A percentile compares a stretch with the other conserved stretches of the same genome.
phyloP scores from a whole-genome alignment of 1,139 yeast genomes.

The Pichia kudriavzevii region DNA sequence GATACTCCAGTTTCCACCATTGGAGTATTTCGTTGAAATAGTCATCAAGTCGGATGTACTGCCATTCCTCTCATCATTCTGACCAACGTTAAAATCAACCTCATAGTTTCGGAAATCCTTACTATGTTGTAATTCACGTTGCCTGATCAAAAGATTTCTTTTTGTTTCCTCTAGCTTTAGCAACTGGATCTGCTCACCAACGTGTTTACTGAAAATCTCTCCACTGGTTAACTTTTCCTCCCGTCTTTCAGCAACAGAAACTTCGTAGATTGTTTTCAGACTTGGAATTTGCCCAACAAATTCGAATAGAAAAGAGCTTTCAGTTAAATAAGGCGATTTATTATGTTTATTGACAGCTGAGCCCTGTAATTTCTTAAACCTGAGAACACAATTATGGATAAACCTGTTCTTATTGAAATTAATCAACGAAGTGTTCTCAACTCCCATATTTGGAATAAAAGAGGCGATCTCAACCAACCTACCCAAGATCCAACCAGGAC shows the following conservation, averaged over 20 bases:
- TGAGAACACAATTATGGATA: conserved; percentile 48
- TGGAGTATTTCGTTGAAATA: no score
- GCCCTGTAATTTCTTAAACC: conserved; percentile 35
- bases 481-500: conserved; percentile 73
- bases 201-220: conserved; percentile 36
- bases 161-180: conserved; percentile 38
- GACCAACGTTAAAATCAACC: no score
- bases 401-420: conserved; percentile 66
- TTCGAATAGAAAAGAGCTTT: conserved; percentile 26
- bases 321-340: conserved; percentile 15
- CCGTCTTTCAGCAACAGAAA: conserved; percentile 37
- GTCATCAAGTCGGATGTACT: no score
- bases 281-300: conserved; percentile 16
- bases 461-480: conserved; percentile 58
- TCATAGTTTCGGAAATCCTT: no score
- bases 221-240: conserved; percentile 28
- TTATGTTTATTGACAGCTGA: conserved; percentile 16
- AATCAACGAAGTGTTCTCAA: conserved; percentile 48
- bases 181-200: conserved; percentile 44
- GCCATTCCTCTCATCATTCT: no score
- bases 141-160: conserved; percentile 21
- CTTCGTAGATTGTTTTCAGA: conserved; percentile 31
- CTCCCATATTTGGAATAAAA: conserved; percentile 59
- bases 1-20: no score
- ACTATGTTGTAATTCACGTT: conserved; percentile 17